Evolutionary conservation across 1,139 yeast species (phyloP).

Genomic region (Scheffersomyces insectosa): DNA sequence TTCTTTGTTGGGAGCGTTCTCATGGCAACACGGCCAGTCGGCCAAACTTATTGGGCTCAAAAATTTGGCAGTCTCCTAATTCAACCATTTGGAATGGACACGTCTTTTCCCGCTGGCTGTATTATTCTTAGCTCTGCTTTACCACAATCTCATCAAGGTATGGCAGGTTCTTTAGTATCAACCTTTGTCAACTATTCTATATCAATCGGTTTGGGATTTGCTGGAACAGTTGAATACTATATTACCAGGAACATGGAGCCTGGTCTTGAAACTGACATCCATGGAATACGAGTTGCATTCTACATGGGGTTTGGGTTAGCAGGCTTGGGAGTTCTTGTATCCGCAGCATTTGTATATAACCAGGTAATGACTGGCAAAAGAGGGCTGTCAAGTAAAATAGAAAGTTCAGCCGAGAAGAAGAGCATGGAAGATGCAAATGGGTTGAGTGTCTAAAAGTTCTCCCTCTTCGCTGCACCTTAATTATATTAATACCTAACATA

Average conservation of each 20-base stretch:
- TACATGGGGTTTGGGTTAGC: conserved; percentile 55
- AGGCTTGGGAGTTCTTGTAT: conserved; percentile 41
- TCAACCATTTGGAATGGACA: conserved; percentile 62
- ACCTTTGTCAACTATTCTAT: conserved; percentile 65
- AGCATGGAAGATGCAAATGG: neutral
- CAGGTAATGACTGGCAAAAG: conserved; percentile 7
- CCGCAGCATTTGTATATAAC: conserved; percentile 15
- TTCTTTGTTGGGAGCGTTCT: conserved; percentile 43
- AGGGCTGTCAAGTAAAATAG: neutral
- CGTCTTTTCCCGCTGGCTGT: conserved; percentile 64
- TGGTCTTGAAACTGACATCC: conserved; percentile 21
- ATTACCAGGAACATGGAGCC: conserved; percentile 30
- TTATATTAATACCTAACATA: too few species aligned
- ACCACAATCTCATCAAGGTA: conserved; percentile 58
- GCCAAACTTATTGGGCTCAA: conserved; percentile 55
- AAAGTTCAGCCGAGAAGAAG: neutral
- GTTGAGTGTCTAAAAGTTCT: too few species aligned
- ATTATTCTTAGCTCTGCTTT: conserved; percentile 51
- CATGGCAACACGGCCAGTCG: conserved; percentile 45
- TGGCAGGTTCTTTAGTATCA: conserved; percentile 63
- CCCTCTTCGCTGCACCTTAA: too few species aligned
- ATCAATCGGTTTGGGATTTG: conserved; percentile 62
- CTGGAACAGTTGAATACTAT: conserved; percentile 58
- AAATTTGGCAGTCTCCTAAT: conserved; percentile 48
- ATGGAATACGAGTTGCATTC: conserved; percentile 46